Conservation (phyloP, 2,329 filamentous ascomycete genomes). For the Colletotrichum sidae region DNA sequence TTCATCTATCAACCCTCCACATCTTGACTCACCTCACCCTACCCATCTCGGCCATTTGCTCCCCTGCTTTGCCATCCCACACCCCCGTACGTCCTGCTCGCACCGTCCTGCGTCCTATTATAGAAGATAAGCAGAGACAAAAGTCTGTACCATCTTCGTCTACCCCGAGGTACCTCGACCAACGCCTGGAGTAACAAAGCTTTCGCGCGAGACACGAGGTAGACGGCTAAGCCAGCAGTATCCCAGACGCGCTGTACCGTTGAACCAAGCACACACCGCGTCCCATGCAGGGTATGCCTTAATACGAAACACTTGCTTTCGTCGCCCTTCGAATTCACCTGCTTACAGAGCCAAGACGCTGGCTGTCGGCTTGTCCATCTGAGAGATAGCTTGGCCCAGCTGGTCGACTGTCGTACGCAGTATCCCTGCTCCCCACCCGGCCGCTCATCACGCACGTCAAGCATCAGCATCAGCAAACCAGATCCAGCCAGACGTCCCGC, state of each 20-base stretch:
- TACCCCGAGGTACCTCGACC: no score
- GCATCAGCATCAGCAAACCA: conserved; percentile 16
- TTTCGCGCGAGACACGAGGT: conserved; percentile 24
- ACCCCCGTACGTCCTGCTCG: conserved; percentile 26
- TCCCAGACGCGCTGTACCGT: conserved; percentile 17
- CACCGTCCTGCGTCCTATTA: conserved; percentile 2
- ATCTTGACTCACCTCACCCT: conserved; percentile 29
- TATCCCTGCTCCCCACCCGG: conserved; percentile 32
- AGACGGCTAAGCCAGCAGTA: conserved; percentile 31
- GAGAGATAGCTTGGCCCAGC: conserved; percentile 30
- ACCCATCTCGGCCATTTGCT: conserved; percentile 26
- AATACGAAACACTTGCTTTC: conserved; percentile 25
- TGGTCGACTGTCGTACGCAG: conserved; percentile 21
- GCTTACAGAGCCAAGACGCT: conserved; percentile 21
- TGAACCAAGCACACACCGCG: conserved; percentile 14
- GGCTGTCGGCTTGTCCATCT: conserved; percentile 26
- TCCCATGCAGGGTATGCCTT: conserved; percentile 34
- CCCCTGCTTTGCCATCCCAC: conserved; percentile 20
- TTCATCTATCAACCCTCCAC: conserved; percentile 9
- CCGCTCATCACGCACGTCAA: conserved; percentile 35
- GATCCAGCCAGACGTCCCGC: conserved; percentile 28
- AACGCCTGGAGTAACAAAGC: no score
- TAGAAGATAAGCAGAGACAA: background rate
- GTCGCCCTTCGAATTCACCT: conserved; percentile 15
- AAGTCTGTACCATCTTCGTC: background rate